Base-by-base conservation (phyloP, 768 basidiomycete genomes). In the Leucocoprinus leucothites region DNA sequence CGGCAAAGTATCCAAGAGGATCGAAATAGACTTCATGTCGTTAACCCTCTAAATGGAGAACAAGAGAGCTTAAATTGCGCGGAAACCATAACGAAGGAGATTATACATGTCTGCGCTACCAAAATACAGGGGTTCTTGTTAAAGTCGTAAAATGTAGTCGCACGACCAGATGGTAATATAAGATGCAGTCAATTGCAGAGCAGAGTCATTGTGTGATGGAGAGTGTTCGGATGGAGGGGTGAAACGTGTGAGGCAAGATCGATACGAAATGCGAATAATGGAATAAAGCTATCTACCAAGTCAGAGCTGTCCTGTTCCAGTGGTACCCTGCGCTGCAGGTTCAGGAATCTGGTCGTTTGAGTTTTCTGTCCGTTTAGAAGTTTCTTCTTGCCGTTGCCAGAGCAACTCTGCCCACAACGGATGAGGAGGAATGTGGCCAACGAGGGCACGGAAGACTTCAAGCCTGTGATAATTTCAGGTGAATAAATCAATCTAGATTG, bases 331-430 rank as follows among this genome's bases (percentile, higher is more conserved):
- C 38, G n/a, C 43, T 34, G 44, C 38, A 21, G 40, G 24, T 26
- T n/a, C 21, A 11, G 38, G n/a, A 24, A 38, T 42, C 24, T 16
- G 22, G 50, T 19, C 21, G 7, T 9, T 19, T 48, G 50, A 19
- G 18, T 18, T 31, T n/a, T 4, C 38, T 34, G 47, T 41, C 26
- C 68, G 70, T 56, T 75, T 76, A 24, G 67, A 53, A 21, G 73
- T 60, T 49, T 82, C 81, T 53, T 82, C 79, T 61, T 91, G 89
- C 45, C 85, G 81, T 67, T 93, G 88, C 90, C 91, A 92, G 38
- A 93, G 69, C 36, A 96, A 74, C 72, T 96, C 94, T 2, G 88
- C 94, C 94, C 94, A 97, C 11, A 97, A 73, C 2, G 92, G 92
- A 67, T 95, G 91, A 2, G 91, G 89, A 8, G 94, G 94, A 61